Base-by-base conservation (phyloP, 208 protist species). In the Trichomonas vaginalis region DNA sequence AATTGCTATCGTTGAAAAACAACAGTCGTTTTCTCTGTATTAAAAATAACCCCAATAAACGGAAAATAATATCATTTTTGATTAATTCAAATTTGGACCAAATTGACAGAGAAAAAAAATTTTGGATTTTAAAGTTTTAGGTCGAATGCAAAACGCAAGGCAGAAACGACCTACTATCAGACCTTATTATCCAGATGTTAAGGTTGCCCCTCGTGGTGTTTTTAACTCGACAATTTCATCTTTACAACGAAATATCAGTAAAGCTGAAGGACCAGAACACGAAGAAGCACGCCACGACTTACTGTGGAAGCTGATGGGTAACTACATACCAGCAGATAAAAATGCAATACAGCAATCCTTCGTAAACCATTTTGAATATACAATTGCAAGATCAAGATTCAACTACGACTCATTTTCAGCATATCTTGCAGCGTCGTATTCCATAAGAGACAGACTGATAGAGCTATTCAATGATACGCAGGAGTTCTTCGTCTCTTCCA, bases 401-500 rank as follows among this genome's bases (percentile, higher is more conserved):
- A 96, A 96, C 79, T 96, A 96, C 42, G 95, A 96, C 51, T 45
- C 80, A 9, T 82, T 96, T n/a, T 83, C 87, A 17, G 39, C 96
- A 0, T 97, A 96, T 92, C 95, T 96, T 32, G 96, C 97, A 0
- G 96, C 96, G 8, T 95, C 96, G 0, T 92, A 96, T 15, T 96
- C 95, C 6, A 83, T 97, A 8, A 40, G 97, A 32, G 96, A 97
- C 45, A 14, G 96, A n/a, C 88, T 97, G 8, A 96, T 96, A n/a
- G 97, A 97, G 86, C 96, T 92, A 12, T 97, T 96, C 95, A 97
- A 97, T 79, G 96, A 97, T 86, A 97, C 97, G 35, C 95, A 97
- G 32, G 46, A 96, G 80, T 96, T 97, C 95, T 97, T 97, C 61
- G 86, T 95, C 35, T 96, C 96, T 35, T 37, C 70, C 21, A 86